Conservation (phyloP, 176 grass and related monocot genomes). For the Eleusine indica region DNA sequence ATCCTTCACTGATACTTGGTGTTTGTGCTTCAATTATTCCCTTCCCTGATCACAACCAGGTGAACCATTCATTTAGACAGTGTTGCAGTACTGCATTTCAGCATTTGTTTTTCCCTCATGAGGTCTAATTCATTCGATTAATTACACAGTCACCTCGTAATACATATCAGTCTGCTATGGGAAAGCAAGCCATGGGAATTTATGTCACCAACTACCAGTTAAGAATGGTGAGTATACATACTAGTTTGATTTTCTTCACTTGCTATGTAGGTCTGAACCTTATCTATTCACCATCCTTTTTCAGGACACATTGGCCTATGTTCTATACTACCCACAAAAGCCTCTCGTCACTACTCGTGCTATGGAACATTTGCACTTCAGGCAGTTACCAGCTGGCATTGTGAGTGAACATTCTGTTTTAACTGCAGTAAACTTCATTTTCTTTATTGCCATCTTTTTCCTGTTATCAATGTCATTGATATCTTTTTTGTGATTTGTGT, state of each 20-base stretch:
- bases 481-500: slow-evolving; percentile 40
- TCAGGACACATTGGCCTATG: slow-evolving; percentile 97
- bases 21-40: slow-evolving; percentile 99
- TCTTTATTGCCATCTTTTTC: slow-evolving; percentile 22
- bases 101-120: neutral
- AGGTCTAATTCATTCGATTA: slow-evolving; percentile 42
- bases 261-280: slow-evolving; percentile 37
- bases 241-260: slow-evolving; percentile 31
- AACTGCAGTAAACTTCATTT: slow-evolving; percentile 9
- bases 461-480: slow-evolving; percentile 35
- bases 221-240: slow-evolving; percentile 72
- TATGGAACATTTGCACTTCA: slow-evolving; percentile 99
- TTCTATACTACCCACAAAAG: slow-evolving; percentile 98
- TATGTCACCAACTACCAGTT: slow-evolving; percentile 99
- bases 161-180: slow-evolving; percentile 99
- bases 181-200: slow-evolving; percentile 99
- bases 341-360: slow-evolving; percentile 96
- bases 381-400: slow-evolving; percentile 96
- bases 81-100: slow-evolving; percentile 2
- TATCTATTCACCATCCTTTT: slow-evolving; percentile 30
- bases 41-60: slow-evolving; percentile 99
- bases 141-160: slow-evolving; percentile 92
- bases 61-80: slow-evolving; percentile 39
- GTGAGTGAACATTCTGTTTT: slow-evolving; percentile 56
- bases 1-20: slow-evolving; percentile 96